These are phyloP conservation scores for Nematocida minor DNA, from an alignment of 371 early-diverging fungal species.

Conservation along the genomic window DNA sequence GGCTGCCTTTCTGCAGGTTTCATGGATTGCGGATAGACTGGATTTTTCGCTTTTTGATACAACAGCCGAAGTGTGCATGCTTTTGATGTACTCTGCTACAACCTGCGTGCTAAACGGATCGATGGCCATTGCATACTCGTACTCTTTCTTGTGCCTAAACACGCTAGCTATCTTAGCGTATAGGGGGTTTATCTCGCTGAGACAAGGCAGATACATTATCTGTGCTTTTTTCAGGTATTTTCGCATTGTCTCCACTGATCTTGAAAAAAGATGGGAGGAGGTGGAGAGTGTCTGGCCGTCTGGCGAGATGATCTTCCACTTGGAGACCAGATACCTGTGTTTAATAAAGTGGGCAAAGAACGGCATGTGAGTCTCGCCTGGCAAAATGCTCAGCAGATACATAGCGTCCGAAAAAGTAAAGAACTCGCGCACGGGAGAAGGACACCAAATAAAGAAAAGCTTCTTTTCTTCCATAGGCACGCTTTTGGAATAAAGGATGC, in stretches of 20 bases:
- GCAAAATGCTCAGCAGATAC: not conserved
- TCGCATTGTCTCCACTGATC: constrained; percentile 18
- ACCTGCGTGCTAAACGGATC: not conserved
- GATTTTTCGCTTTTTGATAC: not conserved
- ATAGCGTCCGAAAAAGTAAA: constrained; percentile 20
- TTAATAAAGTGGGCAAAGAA: constrained; percentile 24
- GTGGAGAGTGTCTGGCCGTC: not conserved
- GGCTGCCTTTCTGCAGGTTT: not conserved
- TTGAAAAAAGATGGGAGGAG: not conserved
- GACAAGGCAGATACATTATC: constrained; percentile 1
- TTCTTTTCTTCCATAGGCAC: not conserved
- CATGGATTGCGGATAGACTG: not conserved
- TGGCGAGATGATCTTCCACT: not conserved
- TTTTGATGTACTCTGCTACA: not conserved
- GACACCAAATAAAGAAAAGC: not conserved
- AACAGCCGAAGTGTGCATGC: not conserved
- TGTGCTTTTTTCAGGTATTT: constrained; percentile 27
- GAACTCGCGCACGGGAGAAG: not conserved
- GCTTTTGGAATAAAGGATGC: not conserved
- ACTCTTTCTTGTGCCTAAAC: constrained; percentile 31
- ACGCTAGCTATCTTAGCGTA: not conserved
- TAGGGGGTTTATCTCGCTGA: not conserved
- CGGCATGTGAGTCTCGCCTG: not conserved
- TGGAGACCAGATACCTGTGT: not conserved
- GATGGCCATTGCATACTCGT: not conserved